phyloP scores from a whole-genome alignment of 495 filamentous ascomycete species.

The Xylaria nigripes region DNA sequence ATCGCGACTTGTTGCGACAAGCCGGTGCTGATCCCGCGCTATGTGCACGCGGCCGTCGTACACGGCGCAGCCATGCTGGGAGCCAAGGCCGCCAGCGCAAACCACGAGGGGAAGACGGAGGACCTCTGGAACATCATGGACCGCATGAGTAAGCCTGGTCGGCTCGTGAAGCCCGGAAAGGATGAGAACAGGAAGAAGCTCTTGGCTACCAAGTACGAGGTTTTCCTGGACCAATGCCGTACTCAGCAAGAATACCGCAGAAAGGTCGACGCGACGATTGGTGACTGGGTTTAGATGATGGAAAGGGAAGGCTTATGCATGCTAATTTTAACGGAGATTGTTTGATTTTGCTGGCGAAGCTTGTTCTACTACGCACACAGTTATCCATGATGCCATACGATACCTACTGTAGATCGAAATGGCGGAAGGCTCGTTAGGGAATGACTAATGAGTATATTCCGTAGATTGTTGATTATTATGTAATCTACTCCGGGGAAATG shows the following conservation, averaged over 20 bases:
- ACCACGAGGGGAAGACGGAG: conserved; percentile 69
- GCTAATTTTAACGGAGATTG: no score
- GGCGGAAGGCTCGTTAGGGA: not conserved
- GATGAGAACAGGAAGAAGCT: conserved; percentile 68
- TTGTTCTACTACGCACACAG: not conserved
- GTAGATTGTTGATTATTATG: no score
- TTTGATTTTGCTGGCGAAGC: no score
- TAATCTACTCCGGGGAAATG: no score
- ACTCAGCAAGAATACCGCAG: conserved; percentile 66
- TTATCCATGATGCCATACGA: not conserved
- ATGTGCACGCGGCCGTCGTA: conserved; percentile 91
- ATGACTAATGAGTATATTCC: not conserved
- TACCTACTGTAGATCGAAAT: not conserved
- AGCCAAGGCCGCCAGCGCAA: conserved; percentile 81
- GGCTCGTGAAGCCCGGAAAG: conserved; percentile 61
- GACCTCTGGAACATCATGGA: conserved; percentile 94
- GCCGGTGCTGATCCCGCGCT: conserved; percentile 85
- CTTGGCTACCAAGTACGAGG: conserved; percentile 74
- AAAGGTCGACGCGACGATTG: conserved; percentile 55
- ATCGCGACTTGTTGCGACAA: conserved; percentile 85
- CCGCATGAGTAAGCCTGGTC: conserved; percentile 91
- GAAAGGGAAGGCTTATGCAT: conserved; percentile 10
- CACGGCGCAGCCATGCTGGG: conserved; percentile 96
- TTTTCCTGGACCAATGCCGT: conserved; percentile 70
- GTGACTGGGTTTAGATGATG: conserved; percentile 35